Base-by-base conservation (phyloP, 495 filamentous ascomycete species). In the Pyrenopolyporus hunteri region DNA sequence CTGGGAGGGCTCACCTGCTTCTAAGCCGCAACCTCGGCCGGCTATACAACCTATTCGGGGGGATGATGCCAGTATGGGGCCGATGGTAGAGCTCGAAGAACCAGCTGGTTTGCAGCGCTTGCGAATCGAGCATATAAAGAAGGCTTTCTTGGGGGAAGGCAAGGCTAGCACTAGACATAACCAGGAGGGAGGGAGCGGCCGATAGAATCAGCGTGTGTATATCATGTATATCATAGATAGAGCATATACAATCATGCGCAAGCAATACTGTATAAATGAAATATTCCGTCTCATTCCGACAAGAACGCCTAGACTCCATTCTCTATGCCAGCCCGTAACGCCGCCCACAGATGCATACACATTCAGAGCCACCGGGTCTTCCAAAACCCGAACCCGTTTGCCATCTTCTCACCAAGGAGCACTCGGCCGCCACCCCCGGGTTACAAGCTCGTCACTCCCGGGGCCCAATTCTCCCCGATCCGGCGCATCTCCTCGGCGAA, bases 401-500 rank as follows among this genome's bases (percentile, higher is more conserved):
- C 7, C 16, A 49, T 49, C 11, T 35, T n/a, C n/a, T 7, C 11
- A n/a, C n/a, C n/a, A n/a, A n/a, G n/a, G n/a, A n/a, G n/a, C n/a
- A n/a, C 17, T 11, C 1, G 3, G 9, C 37, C 19, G 4, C 19
- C 9, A 9, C 37, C 11, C 17, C 26, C 7, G 20, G 19, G 25
- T 29, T 55, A 81, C 32, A 81, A 60, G 57, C 19, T 73, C 44
- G 72, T 60, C 14, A 83, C 71, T 6, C 87, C 85, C 17, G 85
- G 84, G 43, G 72, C 74, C 87, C 87, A 90, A 0, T 58, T 60
- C 67, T 92, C 89, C 31, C 91, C 94, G 71, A 98, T 92, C 61
- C 89, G 79, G 58, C 86, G 83, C 57, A 98, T 89, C 67, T 97
- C 92, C 13, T 84, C 82, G 36, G 85, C 83, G 75, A 98, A 98